A percentile compares a stretch with the other conserved stretches of the same genome.
These are phyloP conservation scores for Moesziomyces globuligerus DNA, from an alignment of 1,284 basidiomycete genomes.

Conservation along the genomic window DNA sequence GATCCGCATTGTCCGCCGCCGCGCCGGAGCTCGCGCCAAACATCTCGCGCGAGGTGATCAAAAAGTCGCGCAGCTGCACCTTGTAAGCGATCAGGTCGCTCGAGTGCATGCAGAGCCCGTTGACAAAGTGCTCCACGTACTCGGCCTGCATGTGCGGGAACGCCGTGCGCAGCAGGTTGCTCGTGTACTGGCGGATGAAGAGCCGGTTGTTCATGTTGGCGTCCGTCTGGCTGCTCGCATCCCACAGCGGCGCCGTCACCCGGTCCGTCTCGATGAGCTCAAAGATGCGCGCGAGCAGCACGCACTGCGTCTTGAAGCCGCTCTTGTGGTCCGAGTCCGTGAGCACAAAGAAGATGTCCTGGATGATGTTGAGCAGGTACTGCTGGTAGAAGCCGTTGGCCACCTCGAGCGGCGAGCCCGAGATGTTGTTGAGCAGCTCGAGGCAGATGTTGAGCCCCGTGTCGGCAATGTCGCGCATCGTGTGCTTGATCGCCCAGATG, in stretches of 20 bases:
- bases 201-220: constrained; percentile 81
- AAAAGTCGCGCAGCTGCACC: constrained; percentile 81
- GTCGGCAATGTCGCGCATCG: constrained; percentile 98
- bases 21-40: constrained; percentile 69
- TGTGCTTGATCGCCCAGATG: constrained; percentile 99
- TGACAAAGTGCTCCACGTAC: constrained; percentile 70
- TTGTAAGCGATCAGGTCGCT: constrained; percentile 82
- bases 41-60: constrained; percentile 72
- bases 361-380: constrained; percentile 91
- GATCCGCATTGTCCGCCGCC: constrained; percentile 79
- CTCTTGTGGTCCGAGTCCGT: constrained; percentile 99
- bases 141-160: constrained; percentile 67
- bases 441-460: constrained; percentile 83
- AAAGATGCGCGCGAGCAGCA: constrained; percentile 84
- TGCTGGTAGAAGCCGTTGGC: constrained; percentile 86
- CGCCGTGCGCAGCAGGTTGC: constrained; percentile 73
- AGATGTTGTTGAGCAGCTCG: constrained; percentile 96
- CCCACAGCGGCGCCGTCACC: constrained; percentile 86
- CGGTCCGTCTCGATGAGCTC: constrained; percentile 86
- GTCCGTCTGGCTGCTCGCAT: constrained; percentile 77
- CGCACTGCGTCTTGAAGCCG: constrained; percentile 70
- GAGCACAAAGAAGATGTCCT: constrained; percentile 96
- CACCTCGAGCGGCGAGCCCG: constrained; percentile 79
- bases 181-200: constrained; percentile 88
- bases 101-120: constrained; percentile 84